Evolutionary conservation across 495 filamentous ascomycete species (phyloP).

Genomic region (Neurospora cerealis): DNA sequence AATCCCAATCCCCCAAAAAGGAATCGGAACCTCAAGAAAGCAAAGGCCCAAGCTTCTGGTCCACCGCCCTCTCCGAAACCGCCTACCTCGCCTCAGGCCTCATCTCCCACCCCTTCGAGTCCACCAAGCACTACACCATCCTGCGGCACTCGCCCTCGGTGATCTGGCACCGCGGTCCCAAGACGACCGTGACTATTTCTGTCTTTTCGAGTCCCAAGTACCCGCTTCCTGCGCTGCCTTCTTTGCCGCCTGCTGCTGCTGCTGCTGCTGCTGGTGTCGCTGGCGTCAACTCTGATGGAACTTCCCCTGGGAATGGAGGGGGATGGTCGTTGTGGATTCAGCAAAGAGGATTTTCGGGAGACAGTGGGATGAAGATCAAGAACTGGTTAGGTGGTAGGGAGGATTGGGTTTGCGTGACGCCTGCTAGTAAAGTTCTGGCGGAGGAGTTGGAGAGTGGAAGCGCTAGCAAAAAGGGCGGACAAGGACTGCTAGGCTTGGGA

Average conservation of each 20-base stretch:
- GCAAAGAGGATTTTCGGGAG: conserved; percentile 55
- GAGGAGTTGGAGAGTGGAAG: conserved; percentile 38
- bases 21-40: background rate
- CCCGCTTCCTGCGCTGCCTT: conserved; percentile 38
- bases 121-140: conserved; percentile 56
- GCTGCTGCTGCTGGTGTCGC: background rate
- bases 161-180: conserved; percentile 52
- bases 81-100: conserved; percentile 55
- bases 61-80: conserved; percentile 43
- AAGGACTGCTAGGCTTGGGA: background rate
- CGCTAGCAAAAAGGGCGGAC: background rate
- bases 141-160: conserved; percentile 54
- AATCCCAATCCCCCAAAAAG: background rate
- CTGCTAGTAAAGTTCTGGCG: conserved; percentile 32
- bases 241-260: background rate
- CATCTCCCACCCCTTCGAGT: conserved; percentile 51
- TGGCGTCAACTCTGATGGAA: background rate
- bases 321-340: conserved; percentile 54
- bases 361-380: conserved; percentile 57
- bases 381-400: conserved; percentile 44
- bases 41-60: conserved; percentile 20
- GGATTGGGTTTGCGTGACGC: conserved; percentile 58
- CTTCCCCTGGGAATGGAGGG: background rate
- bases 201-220: conserved; percentile 45
- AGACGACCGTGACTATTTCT: conserved; percentile 51